Percentiles rank a stretch among this genome's conserved stretches.
These are phyloP conservation scores for Termitomyces sp. DNA, from an alignment of 768 basidiomycete genomes.

Conservation along the genomic window DNA sequence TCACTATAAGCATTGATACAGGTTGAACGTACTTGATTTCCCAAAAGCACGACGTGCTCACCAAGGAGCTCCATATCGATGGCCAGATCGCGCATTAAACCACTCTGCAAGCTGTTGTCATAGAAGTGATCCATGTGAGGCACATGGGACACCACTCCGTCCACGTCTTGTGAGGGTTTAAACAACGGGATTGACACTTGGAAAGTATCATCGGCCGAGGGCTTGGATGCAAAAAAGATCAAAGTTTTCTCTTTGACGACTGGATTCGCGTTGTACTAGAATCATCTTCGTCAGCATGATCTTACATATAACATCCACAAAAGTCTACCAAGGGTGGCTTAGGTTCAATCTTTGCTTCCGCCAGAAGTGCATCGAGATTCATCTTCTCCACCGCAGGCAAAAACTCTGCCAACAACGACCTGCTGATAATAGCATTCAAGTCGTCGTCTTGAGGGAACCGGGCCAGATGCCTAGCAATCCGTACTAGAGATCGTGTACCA, in stretches of 20 bases:
- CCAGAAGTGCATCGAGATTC: conserved; percentile 45
- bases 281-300: conserved; percentile 4
- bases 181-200: conserved; percentile 44
- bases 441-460: conserved; percentile 40
- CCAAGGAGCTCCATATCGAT: conserved; percentile 56
- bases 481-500: conserved; percentile 54
- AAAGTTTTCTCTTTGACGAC: conserved; percentile 31
- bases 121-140: conserved; percentile 71
- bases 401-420: conserved; percentile 54
- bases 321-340: conserved; percentile 35
- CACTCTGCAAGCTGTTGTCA: conserved; percentile 64
- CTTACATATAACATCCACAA: background rate
- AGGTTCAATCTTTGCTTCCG: conserved; percentile 43
- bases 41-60: conserved; percentile 61
- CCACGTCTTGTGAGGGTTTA: conserved; percentile 41
- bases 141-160: conserved; percentile 52
- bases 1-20: background rate
- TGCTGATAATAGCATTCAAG: conserved; percentile 40
- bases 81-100: conserved; percentile 60
- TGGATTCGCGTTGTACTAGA: conserved; percentile 47
- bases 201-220: conserved; percentile 23
- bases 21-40: conserved; percentile 49
- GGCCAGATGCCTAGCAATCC: conserved; percentile 48
- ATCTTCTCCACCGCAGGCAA: conserved; percentile 54
- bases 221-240: conserved; percentile 42